phyloP scores from a whole-genome alignment of 2,329 filamentous ascomycete species.

The Colletotrichum destructivum region DNA sequence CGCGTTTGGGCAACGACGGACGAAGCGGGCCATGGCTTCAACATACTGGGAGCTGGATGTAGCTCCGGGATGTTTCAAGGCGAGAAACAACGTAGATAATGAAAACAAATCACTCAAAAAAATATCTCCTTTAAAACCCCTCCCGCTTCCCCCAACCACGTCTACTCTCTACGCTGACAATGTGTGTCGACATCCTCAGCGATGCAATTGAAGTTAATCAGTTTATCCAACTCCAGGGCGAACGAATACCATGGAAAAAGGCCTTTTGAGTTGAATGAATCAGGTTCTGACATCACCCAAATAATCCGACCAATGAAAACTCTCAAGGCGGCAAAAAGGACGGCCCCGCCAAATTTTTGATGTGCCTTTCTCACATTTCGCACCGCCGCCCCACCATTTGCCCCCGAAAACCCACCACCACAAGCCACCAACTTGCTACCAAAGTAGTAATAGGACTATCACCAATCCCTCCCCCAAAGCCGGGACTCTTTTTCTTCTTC shows the following conservation, averaged over 20 bases:
- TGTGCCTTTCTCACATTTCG: slow-evolving; percentile 47
- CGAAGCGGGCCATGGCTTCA: neutral
- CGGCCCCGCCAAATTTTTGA: slow-evolving; percentile 54
- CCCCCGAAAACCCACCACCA: slow-evolving; percentile 32
- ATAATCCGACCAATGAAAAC: slow-evolving; percentile 13
- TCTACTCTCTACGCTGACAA: neutral
- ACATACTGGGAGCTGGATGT: slow-evolving; percentile 1
- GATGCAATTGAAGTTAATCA: neutral
- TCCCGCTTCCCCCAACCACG: no score
- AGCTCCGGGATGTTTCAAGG: slow-evolving; percentile 14
- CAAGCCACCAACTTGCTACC: slow-evolving; percentile 11
- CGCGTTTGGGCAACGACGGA: slow-evolving; percentile 25
- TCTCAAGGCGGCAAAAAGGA: slow-evolving; percentile 32
- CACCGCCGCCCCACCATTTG: slow-evolving; percentile 38
- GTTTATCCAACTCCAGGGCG: no score
- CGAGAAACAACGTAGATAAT: slow-evolving; percentile 22
- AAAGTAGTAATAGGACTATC: slow-evolving; percentile 1
- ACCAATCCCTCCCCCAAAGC: neutral
- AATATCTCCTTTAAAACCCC: no score
- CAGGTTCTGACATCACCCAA: slow-evolving; percentile 26
- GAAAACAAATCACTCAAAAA: slow-evolving; percentile 17
- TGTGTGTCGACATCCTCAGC: neutral
- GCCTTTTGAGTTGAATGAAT: slow-evolving; percentile 11
- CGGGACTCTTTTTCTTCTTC: neutral
- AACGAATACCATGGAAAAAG: neutral